Evolutionary conservation across 352 stramenopile genomes (phyloP).

Genomic region (Pythium insidiosum): DNA sequence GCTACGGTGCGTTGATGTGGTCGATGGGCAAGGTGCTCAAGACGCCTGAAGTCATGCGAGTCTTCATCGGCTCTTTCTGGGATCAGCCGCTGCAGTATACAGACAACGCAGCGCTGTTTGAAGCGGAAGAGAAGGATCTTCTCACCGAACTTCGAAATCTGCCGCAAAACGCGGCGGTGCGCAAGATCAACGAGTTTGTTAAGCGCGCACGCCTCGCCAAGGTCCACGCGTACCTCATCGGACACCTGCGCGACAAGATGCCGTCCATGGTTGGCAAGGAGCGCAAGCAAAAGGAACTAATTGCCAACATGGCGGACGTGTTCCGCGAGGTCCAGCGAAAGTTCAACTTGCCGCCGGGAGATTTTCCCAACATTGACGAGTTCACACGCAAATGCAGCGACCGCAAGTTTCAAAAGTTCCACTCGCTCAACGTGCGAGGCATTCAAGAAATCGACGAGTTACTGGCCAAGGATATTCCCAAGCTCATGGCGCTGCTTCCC

Average conservation of each 20-base stretch:
- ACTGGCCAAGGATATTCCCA: constrained; percentile 95
- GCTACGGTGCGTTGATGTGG: constrained; percentile 98
- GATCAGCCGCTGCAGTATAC: constrained; percentile 84
- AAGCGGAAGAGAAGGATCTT: constrained; percentile 95
- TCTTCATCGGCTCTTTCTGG: constrained; percentile 99
- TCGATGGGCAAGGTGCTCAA: constrained; percentile 97
- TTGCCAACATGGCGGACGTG: constrained; percentile 91
- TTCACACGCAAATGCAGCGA: constrained; percentile 77
- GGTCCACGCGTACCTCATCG: constrained; percentile 97
- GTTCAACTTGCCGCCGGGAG: constrained; percentile 92
- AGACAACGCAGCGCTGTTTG: constrained; percentile 92
- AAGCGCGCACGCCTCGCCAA: constrained; percentile 93
- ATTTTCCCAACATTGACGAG: constrained; percentile 91
- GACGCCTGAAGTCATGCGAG: constrained; percentile 96
- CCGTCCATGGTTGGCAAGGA: constrained; percentile 95
- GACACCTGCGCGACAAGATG: constrained; percentile 96
- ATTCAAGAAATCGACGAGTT: constrained; percentile 97
- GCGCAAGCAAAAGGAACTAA: constrained; percentile 95
- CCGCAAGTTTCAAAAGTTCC: constrained; percentile 90
- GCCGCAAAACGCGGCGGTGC: constrained; percentile 93
- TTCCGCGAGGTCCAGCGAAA: constrained; percentile 98
- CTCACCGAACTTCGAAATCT: constrained; percentile 95
- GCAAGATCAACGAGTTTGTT: constrained; percentile 93
- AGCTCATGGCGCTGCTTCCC: constrained; percentile 79
- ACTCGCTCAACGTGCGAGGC: constrained; percentile 89